Evolutionary conservation across 805 yeast genomes (phyloP), one percentile per base, ranked within the genome.

Genomic region (Ogataea henricii): DNA sequence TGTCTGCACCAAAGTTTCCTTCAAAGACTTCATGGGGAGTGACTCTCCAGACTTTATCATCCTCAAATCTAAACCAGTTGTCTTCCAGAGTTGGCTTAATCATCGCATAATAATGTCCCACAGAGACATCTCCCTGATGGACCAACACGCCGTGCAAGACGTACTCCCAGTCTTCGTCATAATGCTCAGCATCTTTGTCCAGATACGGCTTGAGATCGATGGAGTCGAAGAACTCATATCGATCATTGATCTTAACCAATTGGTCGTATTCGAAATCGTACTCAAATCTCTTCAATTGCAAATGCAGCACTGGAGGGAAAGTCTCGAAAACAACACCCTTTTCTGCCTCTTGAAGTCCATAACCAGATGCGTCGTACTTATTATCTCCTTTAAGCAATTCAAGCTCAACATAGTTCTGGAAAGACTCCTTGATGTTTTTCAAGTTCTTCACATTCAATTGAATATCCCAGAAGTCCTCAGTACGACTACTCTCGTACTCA

Each of bases 391-490:
- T 86, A 64, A 94, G 74, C 66, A 88, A 75, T 69, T 94, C 99
- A 25, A 85, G 83, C 56, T 89, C 95, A 46, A 91, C 82, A 64
- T 94, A 94, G 64, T 90, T 88, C 43, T 81, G 78, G 67, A 94
- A 94, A 0, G 97, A 84, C 45, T 83, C 84, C 46, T 79, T 72
- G 40, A 94, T 75, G 58, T 83, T 82, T 45, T 73, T 75, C 73
- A 90, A 76, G 29, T 90, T 86, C 63, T 89, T 89, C 20, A 94
- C 99, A 60, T 94, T 94, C 51, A 94, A 73, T 67, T 94, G 99
- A 52, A 94, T 87, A 72, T 94, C 99, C 99, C 99, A 94, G 62
- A 87, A 94, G 63, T 94, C 98, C 66, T 94, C 99, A 3, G 77
- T 80, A 52, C 97, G 78, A 2, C 96, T 82, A 33, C 96, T 86